Evolutionary conservation across 2,329 filamentous ascomycete genomes (phyloP).

Genomic region (Bimuria novae-zelandiae): DNA sequence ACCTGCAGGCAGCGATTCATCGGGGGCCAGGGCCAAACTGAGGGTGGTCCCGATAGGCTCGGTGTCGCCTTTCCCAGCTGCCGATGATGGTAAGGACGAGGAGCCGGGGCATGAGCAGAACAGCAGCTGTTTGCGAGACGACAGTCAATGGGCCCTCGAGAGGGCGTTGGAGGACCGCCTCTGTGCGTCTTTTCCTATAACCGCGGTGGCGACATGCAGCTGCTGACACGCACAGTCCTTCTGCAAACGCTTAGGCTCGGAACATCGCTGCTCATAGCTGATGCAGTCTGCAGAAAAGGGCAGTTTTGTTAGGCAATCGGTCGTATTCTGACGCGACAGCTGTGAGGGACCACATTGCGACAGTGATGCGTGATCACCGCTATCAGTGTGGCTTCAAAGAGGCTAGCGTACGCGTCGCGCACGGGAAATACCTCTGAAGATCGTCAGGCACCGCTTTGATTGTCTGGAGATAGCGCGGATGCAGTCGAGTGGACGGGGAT

Average conservation of each 20-base stretch:
- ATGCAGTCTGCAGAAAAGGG: too few species aligned
- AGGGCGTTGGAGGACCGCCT: too few species aligned
- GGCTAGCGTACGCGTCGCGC: not conserved
- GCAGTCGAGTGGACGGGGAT: not conserved
- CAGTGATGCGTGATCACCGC: not conserved
- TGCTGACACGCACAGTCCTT: constrained; percentile 7
- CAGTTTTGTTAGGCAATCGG: not conserved
- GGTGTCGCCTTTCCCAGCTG: constrained; percentile 1
- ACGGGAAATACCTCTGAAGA: not conserved
- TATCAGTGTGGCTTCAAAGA: not conserved
- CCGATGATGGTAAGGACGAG: not conserved
- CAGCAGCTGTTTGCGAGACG: too few species aligned
- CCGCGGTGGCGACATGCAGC: not conserved
- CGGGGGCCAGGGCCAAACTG: constrained; percentile 7
- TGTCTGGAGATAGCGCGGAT: constrained; percentile 2
- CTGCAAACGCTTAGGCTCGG: not conserved
- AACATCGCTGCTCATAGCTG: constrained; percentile 2
- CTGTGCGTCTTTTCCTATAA: too few species aligned
- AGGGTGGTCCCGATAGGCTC: constrained; percentile 1
- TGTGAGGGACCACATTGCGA: not conserved
- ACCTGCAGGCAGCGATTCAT: constrained; percentile 14
- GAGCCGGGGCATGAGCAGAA: not conserved
- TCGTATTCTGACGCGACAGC: constrained; percentile 7
- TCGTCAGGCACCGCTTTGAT: not conserved
- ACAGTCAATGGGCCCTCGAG: too few species aligned